phyloP scores from a whole-genome alignment of 805 yeast genomes.

The Yarrowia yakushimensis region DNA sequence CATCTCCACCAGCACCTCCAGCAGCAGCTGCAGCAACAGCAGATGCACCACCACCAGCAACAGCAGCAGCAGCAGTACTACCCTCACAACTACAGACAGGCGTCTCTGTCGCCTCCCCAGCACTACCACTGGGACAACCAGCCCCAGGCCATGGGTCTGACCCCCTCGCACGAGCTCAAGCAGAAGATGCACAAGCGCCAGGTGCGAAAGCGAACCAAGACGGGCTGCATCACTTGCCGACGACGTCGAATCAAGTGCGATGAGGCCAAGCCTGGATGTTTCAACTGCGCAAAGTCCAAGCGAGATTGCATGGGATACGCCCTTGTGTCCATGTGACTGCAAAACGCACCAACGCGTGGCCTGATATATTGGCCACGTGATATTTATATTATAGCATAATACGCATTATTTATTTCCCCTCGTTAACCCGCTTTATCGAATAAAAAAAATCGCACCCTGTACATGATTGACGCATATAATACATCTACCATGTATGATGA shows the following conservation, averaged over 20 bases:
- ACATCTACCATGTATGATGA: no score
- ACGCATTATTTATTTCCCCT: no score
- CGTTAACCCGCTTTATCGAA: no score
- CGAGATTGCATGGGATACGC: constrained; percentile 68
- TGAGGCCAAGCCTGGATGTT: constrained; percentile 66
- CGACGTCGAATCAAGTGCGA: constrained; percentile 72
- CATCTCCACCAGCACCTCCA: neutral
- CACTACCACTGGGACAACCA: constrained; percentile 12
- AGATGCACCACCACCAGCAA: constrained; percentile 13
- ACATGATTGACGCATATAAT: no score
- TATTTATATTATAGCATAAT: no score
- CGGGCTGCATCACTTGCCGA: constrained; percentile 74
- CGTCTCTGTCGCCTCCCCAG: neutral
- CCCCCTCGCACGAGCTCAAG: constrained; percentile 3
- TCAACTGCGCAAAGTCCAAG: constrained; percentile 61
- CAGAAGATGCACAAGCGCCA: constrained; percentile 31
- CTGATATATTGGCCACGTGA: no score
- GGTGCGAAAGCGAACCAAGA: constrained; percentile 53
- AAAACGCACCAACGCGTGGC: no score
- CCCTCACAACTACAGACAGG: neutral
- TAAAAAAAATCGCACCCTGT: no score
- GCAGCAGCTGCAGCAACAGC: constrained; percentile 8
- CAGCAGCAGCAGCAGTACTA: constrained; percentile 1
- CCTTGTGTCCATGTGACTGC: neutral
- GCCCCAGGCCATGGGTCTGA: neutral